Conservation (phyloP, 2,329 filamentous ascomycete species). For the Grosmannia serpens region DNA sequence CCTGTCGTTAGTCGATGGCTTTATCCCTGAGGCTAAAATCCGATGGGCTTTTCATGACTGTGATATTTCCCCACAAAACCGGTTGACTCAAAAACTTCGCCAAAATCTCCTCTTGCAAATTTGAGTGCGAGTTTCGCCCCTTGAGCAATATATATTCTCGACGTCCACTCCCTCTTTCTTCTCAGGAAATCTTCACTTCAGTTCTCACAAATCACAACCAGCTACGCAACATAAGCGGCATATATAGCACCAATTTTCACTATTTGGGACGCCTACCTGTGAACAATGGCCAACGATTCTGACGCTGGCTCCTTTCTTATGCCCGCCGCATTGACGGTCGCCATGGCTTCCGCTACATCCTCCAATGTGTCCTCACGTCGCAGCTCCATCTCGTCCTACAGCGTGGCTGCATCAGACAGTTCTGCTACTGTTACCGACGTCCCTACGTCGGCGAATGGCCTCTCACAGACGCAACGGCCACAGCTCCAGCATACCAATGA, state of each 20-base stretch:
- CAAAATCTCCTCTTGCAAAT: background rate
- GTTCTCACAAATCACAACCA: background rate
- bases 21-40: background rate
- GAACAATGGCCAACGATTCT: background rate
- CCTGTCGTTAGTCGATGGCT: background rate
- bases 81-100: background rate
- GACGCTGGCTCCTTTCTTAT: background rate
- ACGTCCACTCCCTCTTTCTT: background rate
- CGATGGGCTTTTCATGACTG: background rate
- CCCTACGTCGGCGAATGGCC: background rate
- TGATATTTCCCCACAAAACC: background rate
- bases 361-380: conserved; percentile 9
- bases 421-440: background rate
- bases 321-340: background rate
- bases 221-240: background rate
- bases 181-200: background rate
- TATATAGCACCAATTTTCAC: background rate
- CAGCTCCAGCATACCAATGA: conserved; percentile 12
- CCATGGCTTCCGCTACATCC: background rate
- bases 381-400: conserved; percentile 8
- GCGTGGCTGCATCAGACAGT: background rate
- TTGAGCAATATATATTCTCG: background rate
- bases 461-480: background rate
- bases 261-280: background rate
- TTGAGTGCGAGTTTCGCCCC: background rate